Base-by-base conservation (phyloP, 2,329 filamentous ascomycete genomes). In the Penicillium sclerotigenum region DNA sequence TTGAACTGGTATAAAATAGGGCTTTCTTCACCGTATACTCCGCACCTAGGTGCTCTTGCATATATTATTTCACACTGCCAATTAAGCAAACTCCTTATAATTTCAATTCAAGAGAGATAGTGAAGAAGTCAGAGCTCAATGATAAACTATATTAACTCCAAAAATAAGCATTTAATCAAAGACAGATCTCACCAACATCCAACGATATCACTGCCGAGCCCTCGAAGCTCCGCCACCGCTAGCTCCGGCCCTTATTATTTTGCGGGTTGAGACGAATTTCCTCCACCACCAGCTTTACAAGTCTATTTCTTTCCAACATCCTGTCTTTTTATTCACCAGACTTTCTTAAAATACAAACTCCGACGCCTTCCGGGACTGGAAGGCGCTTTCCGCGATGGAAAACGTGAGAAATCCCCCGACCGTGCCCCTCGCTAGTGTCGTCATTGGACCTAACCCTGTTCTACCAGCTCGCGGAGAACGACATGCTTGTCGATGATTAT, bases 401-500 rank as follows among this genome's bases (percentile, higher is more conserved):
- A 77, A 75, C 67, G 75, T 78, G 67, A 69, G 75, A 29, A 31
- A 46, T 47, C 70, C 56, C 56, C 54, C 60, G 58, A 61, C 59
- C 63, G 61, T 65, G 58, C 61, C 62, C 61, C 64, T 66, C 60
- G 60, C 46, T 47, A 60, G 64, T 62, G 67, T 72, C 73, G 60
- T 72, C 65, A 57, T 63, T 70, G 52, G 57, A 59, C 54, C 57
- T 64, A 66, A 60, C 59, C 58, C 56, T 55, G 54, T 43, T 48
- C 43, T 55, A 50, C 59, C 70, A 85, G 83, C 76, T 83, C 68
- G 65, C 73, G 62, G 81, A 81, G 64, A 83, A 79, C 74, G 83
- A 86, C 66, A 85, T 86, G 81, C 77, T 86, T 71, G 79, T 86
- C 65, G 83, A 86, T 66, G 75, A 77, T 58, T 77, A 78, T 62